Base-by-base conservation (phyloP, 345 rosid genomes). In the Noccaea caerulescens region DNA sequence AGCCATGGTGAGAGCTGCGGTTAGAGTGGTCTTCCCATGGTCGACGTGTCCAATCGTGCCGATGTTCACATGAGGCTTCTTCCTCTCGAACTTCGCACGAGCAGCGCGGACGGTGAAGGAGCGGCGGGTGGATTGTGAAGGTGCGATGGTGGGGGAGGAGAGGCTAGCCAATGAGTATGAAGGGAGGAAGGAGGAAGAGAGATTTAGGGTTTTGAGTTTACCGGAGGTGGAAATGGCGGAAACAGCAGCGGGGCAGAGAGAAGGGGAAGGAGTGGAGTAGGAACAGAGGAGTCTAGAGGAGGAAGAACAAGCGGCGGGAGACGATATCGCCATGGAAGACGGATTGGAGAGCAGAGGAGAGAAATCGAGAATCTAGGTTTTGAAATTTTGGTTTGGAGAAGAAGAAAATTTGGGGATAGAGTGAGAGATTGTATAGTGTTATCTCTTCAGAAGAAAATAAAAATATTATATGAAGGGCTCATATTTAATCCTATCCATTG, bases 41-140 rank as follows among this genome's bases (percentile, higher is more conserved):
- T 94, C 97, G 57, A 91, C 97, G 23, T 89, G 97, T 32, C 99
- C 99, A 23, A 91, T 94, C 3, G 97, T 89, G 4, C 96, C 95
- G 65, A 94, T 84, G 82, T 94, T 91, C 56, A 94, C 83, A 25
- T 89, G 99, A 60, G 96, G 96, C 37, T 94, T 94, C 80, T 89
- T 89, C 34, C 99, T 68, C 87, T 95, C 99, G 86, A 94, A 92
- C 56, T 92, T 94, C 2, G 91, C 98, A 42, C 89, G 87, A 43
- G 97, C 97, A 7, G 96, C 97, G 8, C 87, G 90, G 23, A 89
- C 88, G 3, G 87, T 78, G 68, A 89, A 76, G 1, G 85, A 44
- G 30, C 85, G 82, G 34, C 79, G 81, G 47, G 79, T 70, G 66
- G 64, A 65, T 62, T 5, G 78, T 47, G 71, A 3, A 32, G 30